A percentile compares a stretch with the other conserved stretches of the same genome.
These are phyloP conservation scores for Orychophragmus violaceus DNA, from an alignment of 345 rosid genomes.

Conservation along the genomic window DNA sequence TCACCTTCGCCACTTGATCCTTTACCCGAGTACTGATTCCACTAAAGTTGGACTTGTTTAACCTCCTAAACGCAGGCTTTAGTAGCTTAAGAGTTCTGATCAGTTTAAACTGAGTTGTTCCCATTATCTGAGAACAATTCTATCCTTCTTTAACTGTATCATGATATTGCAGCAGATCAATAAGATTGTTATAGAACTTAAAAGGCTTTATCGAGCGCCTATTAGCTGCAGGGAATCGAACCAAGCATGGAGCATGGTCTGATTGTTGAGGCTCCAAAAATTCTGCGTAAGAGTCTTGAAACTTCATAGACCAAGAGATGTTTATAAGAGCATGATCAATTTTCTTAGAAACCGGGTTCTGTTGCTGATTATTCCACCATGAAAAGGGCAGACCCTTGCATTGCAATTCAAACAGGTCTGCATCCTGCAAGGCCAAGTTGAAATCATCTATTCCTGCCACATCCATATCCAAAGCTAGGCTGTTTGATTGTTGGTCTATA, in stretches of 20 bases:
- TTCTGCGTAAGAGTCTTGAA: background rate
- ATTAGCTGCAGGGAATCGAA: background rate
- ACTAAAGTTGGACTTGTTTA: background rate
- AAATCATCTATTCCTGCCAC: fast-evolving
- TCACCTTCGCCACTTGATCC: background rate
- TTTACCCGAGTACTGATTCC: background rate
- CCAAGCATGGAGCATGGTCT: background rate
- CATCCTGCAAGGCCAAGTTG: background rate
- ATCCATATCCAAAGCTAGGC: fast-evolving
- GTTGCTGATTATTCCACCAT: background rate
- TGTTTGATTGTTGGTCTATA: background rate
- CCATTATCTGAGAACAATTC: fast-evolving
- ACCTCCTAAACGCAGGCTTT: background rate
- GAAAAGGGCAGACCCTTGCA: background rate
- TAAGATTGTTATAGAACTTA: background rate
- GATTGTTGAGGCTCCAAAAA: background rate
- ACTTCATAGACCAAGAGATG: background rate
- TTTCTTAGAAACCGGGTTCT: background rate
- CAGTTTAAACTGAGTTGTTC: background rate
- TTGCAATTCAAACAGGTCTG: background rate
- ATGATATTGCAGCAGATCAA: background rate
- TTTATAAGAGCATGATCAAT: background rate
- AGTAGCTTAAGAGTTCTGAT: background rate
- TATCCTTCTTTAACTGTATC: background rate
- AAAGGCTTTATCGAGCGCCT: background rate